Evolutionary conservation across 768 basidiomycete genomes (phyloP).

Genomic region (Agaricus subrufescens): DNA sequence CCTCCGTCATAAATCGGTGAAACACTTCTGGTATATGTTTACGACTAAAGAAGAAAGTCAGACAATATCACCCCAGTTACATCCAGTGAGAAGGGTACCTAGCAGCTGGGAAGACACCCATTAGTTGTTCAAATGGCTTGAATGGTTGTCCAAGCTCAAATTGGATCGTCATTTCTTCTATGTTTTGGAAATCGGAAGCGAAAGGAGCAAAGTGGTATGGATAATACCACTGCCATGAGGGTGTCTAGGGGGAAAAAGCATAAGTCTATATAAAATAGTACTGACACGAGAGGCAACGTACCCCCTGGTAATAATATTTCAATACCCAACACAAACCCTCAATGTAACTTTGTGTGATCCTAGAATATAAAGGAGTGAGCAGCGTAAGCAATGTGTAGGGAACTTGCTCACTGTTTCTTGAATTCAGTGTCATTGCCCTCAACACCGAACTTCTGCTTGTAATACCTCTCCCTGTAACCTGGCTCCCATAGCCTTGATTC

Average conservation of each 20-base stretch:
- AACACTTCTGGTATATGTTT: conserved; percentile 84
- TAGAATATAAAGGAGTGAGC: conserved; percentile 24
- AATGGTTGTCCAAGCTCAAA: conserved; percentile 86
- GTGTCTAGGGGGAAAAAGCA: conserved; percentile 46
- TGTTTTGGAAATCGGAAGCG: conserved; percentile 85
- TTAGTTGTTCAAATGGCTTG: conserved; percentile 95
- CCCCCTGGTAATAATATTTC: conserved; percentile 98
- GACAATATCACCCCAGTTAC: neutral
- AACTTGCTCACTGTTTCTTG: conserved; percentile 54
- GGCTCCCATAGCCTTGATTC: conserved; percentile 82
- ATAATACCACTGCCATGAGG: conserved; percentile 99
- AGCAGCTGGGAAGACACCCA: conserved; percentile 96
- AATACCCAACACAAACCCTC: conserved; percentile 97
- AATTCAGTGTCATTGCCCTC: conserved; percentile 68
- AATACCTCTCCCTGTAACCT: conserved; percentile 94
- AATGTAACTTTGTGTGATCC: conserved; percentile 78
- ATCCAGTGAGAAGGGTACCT: conserved; percentile 44
- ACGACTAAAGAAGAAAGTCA: conserved; percentile 44
- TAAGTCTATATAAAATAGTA: conserved; percentile 12
- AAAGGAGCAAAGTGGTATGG: conserved; percentile 99
- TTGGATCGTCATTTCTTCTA: conserved; percentile 71
- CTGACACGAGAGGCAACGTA: conserved; percentile 30
- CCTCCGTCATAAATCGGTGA: conserved; percentile 82
- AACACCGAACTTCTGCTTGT: conserved; percentile 86
- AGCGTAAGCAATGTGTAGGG: neutral